A percentile compares a stretch with the other conserved stretches of the same genome.
phyloP scores from a whole-genome alignment of 108 stramenopile genomes.

The Pseudonitzschia multistriata region DNA sequence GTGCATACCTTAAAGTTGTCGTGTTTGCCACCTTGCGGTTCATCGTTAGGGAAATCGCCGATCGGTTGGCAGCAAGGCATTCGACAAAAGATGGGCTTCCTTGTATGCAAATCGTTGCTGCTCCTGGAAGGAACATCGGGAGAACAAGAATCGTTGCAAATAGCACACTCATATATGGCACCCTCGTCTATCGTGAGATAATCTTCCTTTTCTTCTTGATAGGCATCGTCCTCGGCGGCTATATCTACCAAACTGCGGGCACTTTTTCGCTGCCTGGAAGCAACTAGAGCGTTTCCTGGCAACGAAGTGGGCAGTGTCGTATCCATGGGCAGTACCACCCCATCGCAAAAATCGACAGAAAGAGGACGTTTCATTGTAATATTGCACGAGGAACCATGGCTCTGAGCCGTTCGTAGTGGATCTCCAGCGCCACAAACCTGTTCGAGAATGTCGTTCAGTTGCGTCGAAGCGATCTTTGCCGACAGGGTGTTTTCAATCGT shows the following conservation, averaged over 20 bases:
- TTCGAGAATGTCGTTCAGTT: neutral
- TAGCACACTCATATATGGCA: conserved; percentile 15
- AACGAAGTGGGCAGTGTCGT: conserved; percentile 12
- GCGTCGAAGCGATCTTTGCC: neutral
- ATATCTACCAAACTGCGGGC: conserved; percentile 3
- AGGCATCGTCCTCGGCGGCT: conserved; percentile 9
- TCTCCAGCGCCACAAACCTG: conserved; percentile 6
- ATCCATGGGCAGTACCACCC: conserved; percentile 10
- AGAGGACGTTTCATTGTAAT: neutral
- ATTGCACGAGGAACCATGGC: neutral
- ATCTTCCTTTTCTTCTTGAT: neutral
- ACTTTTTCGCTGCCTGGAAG: neutral
- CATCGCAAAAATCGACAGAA: conserved; percentile 4
- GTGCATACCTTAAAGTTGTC: conserved; percentile 15
- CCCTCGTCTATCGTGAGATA: conserved; percentile 3
- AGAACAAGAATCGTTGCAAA: conserved; percentile 11
- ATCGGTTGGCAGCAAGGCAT: conserved; percentile 14
- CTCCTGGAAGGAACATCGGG: neutral
- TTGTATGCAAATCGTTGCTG: neutral
- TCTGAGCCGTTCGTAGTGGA: neutral
- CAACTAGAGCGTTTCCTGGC: conserved; percentile 3
- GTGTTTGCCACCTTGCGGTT: neutral
- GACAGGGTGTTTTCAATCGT: conserved; percentile 12
- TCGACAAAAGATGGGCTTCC: conserved; percentile 10
- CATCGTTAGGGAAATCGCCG: too few species aligned